These are phyloP conservation scores for Penicillium angulare DNA, from an alignment of 495 filamentous ascomycete species.

Conservation along the genomic window DNA sequence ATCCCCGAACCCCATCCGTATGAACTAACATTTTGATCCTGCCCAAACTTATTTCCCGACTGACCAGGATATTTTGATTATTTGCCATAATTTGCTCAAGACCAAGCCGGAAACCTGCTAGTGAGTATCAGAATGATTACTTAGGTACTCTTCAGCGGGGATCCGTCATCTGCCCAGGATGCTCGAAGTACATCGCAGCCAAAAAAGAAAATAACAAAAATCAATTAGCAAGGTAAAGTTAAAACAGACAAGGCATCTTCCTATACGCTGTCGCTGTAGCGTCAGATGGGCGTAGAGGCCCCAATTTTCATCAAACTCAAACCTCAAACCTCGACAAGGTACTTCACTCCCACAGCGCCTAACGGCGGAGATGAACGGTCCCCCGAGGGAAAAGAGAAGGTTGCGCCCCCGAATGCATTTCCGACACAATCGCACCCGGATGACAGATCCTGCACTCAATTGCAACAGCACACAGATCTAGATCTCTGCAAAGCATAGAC, in stretches of 20 bases:
- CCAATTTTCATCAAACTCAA: not conserved
- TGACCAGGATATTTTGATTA: slow-evolving; percentile 1
- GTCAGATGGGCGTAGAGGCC: not conserved
- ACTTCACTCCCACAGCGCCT: not conserved
- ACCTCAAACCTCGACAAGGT: not conserved
- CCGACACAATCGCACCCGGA: slow-evolving; percentile 2
- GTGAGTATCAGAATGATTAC: not conserved
- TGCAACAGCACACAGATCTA: slow-evolving; percentile 19
- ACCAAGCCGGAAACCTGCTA: not conserved
- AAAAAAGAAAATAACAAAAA: not conserved
- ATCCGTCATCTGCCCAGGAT: not conserved
- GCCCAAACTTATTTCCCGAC: not conserved
- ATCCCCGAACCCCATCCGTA: not conserved
- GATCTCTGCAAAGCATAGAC: slow-evolving; percentile 10
- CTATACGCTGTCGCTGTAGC: not conserved
- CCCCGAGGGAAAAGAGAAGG: slow-evolving; percentile 1
- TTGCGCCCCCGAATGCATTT: slow-evolving; percentile 12
- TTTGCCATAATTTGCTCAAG: slow-evolving; percentile 5
- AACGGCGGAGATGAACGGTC: not conserved
- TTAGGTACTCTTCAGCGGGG: not conserved
- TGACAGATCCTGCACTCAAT: slow-evolving; percentile 16
- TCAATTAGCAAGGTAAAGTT: not conserved
- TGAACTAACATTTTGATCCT: not conserved
- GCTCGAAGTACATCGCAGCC: not conserved
- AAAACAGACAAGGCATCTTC: too few species aligned